These are phyloP conservation scores for Lithospermum erythrorhizon DNA, from an alignment of 257 asterid genomes.

Conservation along the genomic window DNA sequence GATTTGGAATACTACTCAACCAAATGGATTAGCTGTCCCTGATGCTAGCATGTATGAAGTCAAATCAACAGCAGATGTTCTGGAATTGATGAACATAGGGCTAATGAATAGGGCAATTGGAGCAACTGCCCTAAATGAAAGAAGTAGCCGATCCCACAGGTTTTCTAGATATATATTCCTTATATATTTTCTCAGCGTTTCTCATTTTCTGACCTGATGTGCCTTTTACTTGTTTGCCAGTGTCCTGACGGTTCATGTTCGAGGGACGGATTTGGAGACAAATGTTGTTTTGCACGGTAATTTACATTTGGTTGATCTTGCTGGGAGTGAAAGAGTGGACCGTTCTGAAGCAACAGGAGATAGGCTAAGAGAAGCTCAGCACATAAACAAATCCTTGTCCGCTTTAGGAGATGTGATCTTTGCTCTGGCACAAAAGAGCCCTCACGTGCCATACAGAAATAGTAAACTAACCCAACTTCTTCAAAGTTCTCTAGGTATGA, in stretches of 20 bases:
- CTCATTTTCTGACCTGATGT: conserved; percentile 14
- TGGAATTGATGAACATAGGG: conserved; percentile 79
- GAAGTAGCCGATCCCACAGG: conserved; percentile 99
- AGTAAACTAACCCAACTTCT: conserved; percentile 97
- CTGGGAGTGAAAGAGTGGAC: conserved; percentile 95
- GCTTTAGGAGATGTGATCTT: conserved; percentile 96
- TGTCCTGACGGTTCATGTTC: conserved; percentile 87
- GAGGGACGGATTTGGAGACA: conserved; percentile 82
- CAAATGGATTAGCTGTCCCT: conserved; percentile 94
- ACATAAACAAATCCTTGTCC: conserved; percentile 87
- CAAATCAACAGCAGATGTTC: conserved; percentile 64
- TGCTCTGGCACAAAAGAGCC: conserved; percentile 77
- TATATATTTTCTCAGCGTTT: neutral
- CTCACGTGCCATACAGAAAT: conserved; percentile 90
- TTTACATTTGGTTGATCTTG: conserved; percentile 93
- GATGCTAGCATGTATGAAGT: conserved; percentile 95
- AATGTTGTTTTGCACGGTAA: conserved; percentile 70
- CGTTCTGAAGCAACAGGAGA: conserved; percentile 97
- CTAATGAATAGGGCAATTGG: conserved; percentile 88
- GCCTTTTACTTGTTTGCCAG: conserved; percentile 30
- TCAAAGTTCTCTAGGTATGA: conserved; percentile 86
- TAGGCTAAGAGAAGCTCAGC: conserved; percentile 90
- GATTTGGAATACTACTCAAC: conserved; percentile 84
- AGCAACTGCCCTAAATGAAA: conserved; percentile 87
- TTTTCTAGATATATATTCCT: conserved; percentile 10